These are phyloP conservation scores for Ceratocystis diversiconidia DNA, from an alignment of 2,329 filamentous ascomycete genomes.

Conservation along the genomic window DNA sequence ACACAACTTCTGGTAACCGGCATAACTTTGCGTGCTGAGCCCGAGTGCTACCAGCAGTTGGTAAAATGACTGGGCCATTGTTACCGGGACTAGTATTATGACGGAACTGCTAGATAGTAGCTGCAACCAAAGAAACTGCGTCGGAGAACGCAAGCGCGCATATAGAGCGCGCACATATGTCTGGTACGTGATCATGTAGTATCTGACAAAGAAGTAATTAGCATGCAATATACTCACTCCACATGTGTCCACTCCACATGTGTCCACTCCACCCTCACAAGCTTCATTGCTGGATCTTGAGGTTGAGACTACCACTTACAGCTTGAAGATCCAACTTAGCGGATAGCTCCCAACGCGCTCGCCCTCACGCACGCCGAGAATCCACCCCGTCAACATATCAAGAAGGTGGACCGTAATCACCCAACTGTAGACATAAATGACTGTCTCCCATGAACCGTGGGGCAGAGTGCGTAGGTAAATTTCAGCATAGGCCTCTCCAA, in stretches of 20 bases:
- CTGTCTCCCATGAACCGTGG: constrained; percentile 50
- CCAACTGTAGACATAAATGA: constrained; percentile 58
- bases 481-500: constrained; percentile 56
- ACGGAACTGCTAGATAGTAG: constrained; percentile 48
- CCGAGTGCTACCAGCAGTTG: constrained; percentile 38
- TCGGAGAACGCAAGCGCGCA: constrained; percentile 49
- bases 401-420: constrained; percentile 51
- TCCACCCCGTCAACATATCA: constrained; percentile 51
- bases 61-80: constrained; percentile 47
- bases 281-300: not conserved
- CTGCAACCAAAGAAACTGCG: constrained; percentile 52
- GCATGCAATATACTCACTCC: not conserved
- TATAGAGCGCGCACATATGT: constrained; percentile 57
- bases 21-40: constrained; percentile 45
- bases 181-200: constrained; percentile 56
- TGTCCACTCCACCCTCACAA: not conserved
- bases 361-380: constrained; percentile 49
- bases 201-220: constrained; percentile 28
- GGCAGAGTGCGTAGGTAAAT: constrained; percentile 53
- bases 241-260: no score
- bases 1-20: constrained; percentile 51
- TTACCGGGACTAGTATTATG: constrained; percentile 48
- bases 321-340: constrained; percentile 56
- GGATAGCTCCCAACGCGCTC: constrained; percentile 55
- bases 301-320: constrained; percentile 32